These are phyloP conservation scores for Pythium aristosporum DNA, from an alignment of 352 stramenopile genomes.

Conservation along the genomic window DNA sequence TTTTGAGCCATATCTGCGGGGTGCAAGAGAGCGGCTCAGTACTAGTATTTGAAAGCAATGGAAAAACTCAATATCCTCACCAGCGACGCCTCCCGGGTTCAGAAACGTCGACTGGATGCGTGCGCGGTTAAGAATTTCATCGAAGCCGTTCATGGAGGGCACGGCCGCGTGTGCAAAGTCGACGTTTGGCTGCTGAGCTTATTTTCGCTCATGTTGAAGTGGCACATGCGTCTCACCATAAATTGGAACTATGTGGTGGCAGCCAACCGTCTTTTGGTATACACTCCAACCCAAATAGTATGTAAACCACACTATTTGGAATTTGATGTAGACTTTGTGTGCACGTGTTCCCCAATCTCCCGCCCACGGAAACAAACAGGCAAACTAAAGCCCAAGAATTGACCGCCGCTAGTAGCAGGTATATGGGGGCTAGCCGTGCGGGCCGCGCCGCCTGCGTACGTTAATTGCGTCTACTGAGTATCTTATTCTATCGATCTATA, in stretches of 20 bases:
- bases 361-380: not conserved
- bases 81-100: slow-evolving; percentile 48
- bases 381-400: not conserved
- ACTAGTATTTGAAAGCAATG: too few species aligned
- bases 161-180: slow-evolving; percentile 67
- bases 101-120: slow-evolving; percentile 68
- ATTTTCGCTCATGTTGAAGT: slow-evolving; percentile 15
- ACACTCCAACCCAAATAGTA: not conserved
- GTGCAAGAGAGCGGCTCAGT: too few species aligned
- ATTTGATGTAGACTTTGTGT: slow-evolving; percentile 11
- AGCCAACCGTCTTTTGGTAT: not conserved
- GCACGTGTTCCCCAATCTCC: not conserved
- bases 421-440: not conserved
- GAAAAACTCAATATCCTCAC: slow-evolving; percentile 26
- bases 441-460: not conserved
- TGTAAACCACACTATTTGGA: slow-evolving; percentile 15
- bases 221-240: not conserved
- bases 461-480: not conserved
- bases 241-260: not conserved
- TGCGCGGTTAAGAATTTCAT: slow-evolving; percentile 69
- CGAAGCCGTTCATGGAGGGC: slow-evolving; percentile 67
- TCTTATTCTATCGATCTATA: not conserved
- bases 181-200: slow-evolving; percentile 15
- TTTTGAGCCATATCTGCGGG: slow-evolving; percentile 29
- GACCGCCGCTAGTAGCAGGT: not conserved